These are phyloP conservation scores for Leccinum subtestaceum DNA, from an alignment of 768 basidiomycete species.

Conservation along the genomic window DNA sequence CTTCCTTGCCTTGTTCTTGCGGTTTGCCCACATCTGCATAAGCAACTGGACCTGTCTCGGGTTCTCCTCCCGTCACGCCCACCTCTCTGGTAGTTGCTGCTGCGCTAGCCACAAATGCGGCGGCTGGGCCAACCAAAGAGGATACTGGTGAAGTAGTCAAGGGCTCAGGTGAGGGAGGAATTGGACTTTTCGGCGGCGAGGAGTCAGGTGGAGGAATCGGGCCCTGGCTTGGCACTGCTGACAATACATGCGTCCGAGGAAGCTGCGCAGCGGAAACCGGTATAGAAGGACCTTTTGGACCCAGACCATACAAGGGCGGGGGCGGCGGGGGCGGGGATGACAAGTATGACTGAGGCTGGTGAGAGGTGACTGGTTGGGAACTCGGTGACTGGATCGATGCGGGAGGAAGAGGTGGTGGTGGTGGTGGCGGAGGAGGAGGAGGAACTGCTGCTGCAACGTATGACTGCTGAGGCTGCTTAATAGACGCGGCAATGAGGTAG, in stretches of 20 bases:
- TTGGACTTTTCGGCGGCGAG: not conserved
- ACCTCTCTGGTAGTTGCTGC: slow-evolving; percentile 39
- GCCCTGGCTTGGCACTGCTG: slow-evolving; percentile 3
- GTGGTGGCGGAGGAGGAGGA: not conserved
- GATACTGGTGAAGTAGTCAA: slow-evolving; percentile 21
- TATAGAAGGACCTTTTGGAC: not conserved
- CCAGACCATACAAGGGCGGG: slow-evolving; percentile 7
- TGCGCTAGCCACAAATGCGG: slow-evolving; percentile 15
- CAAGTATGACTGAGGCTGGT: slow-evolving; percentile 20
- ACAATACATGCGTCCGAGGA: slow-evolving; percentile 4
- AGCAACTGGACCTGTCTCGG: not conserved
- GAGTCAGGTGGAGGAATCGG: slow-evolving; percentile 7
- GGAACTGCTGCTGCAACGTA: slow-evolving; percentile 19
- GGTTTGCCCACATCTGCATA: not conserved
- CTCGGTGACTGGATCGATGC: slow-evolving; percentile 9
- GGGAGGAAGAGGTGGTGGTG: slow-evolving; percentile 1
- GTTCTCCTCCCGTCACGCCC: slow-evolving; percentile 36
- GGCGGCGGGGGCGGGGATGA: slow-evolving; percentile 14
- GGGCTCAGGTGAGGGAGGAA: slow-evolving; percentile 15
- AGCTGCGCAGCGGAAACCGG: slow-evolving; percentile 1
- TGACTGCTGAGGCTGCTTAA: slow-evolving; percentile 13
- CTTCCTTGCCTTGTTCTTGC: slow-evolving; percentile 15
- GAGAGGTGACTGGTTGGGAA: slow-evolving; percentile 13
- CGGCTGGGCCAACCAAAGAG: slow-evolving; percentile 7
- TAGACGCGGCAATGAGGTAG: not conserved